These are phyloP conservation scores for Lactifluus echinatus DNA, from an alignment of 768 basidiomycete genomes.

Conservation along the genomic window DNA sequence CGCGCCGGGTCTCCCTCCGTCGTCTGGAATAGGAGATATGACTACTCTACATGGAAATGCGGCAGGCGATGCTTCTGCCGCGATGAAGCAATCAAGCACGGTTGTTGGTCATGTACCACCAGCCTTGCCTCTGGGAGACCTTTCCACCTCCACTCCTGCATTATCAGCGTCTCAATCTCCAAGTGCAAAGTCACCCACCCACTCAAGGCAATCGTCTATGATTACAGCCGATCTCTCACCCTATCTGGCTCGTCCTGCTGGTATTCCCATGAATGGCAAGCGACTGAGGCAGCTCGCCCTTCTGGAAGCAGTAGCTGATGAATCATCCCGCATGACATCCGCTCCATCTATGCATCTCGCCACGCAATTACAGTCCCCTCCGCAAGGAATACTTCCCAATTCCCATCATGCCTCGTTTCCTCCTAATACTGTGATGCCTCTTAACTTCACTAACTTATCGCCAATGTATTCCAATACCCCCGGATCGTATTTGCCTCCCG, in stretches of 20 bases:
- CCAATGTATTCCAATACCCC: conserved; percentile 21
- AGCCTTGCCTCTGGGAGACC: neutral
- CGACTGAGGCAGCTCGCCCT: conserved; percentile 62
- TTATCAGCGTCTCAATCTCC: conserved; percentile 4
- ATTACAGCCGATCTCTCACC: conserved; percentile 58
- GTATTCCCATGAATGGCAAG: conserved; percentile 50
- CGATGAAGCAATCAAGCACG: conserved; percentile 3
- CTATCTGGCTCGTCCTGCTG: conserved; percentile 48
- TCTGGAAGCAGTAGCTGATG: conserved; percentile 62
- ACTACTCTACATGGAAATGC: neutral
- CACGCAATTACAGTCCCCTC: neutral
- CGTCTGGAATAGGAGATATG: neutral
- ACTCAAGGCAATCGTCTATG: conserved; percentile 37
- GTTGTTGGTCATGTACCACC: neutral
- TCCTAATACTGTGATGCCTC: conserved; percentile 15
- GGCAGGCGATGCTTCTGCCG: neutral
- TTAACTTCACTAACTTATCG: conserved; percentile 21
- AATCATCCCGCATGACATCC: conserved; percentile 55
- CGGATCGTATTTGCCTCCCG: conserved; percentile 10
- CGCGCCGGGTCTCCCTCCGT: neutral
- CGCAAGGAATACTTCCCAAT: neutral
- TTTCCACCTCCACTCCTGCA: conserved; percentile 12
- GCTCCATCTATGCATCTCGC: conserved; percentile 20
- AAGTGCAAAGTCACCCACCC: conserved; percentile 19
- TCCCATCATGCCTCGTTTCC: conserved; percentile 1